Conservation (phyloP, 106 monocot genomes). For the Dendrobium officinale region DNA sequence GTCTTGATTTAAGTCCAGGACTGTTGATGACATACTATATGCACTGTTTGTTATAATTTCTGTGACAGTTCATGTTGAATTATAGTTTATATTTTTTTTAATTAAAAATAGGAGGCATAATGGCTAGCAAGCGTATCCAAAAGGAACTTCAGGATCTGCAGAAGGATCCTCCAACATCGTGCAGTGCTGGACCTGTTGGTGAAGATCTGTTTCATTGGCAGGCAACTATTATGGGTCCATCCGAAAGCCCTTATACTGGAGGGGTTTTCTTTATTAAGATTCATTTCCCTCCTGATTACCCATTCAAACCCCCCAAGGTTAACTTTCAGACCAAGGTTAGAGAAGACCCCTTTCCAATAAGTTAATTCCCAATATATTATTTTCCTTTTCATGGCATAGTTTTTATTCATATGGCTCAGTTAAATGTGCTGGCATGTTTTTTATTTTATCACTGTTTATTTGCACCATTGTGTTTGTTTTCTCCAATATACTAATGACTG, state of each 20-base stretch:
- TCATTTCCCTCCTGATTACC: conserved; percentile 18
- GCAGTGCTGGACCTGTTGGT: conserved; percentile 25
- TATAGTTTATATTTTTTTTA: neutral
- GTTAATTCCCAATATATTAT: neutral
- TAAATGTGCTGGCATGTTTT: neutral
- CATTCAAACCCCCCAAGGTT: conserved; percentile 30
- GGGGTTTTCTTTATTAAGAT: conserved; percentile 25
- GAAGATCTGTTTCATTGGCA: conserved; percentile 30
- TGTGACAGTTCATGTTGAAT: neutral
- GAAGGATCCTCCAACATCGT: conserved; percentile 22
- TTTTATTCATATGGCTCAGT: no score
- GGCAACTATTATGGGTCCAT: conserved; percentile 27
- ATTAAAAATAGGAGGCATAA: conserved; percentile 6
- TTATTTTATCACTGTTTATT: neutral
- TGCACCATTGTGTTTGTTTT: neutral
- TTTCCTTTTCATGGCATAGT: neutral
- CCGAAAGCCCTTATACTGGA: conserved; percentile 24
- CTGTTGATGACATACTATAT: neutral
- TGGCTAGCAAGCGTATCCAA: conserved; percentile 28
- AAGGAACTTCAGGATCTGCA: conserved; percentile 28
- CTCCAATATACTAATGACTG: neutral
- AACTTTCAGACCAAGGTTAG: conserved; percentile 28
- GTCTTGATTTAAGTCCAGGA: neutral
- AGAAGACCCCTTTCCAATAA: neutral
- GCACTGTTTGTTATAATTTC: neutral